Conservation (phyloP, 2,329 filamentous ascomycete genomes). For the Canariomyces notabilis region DNA sequence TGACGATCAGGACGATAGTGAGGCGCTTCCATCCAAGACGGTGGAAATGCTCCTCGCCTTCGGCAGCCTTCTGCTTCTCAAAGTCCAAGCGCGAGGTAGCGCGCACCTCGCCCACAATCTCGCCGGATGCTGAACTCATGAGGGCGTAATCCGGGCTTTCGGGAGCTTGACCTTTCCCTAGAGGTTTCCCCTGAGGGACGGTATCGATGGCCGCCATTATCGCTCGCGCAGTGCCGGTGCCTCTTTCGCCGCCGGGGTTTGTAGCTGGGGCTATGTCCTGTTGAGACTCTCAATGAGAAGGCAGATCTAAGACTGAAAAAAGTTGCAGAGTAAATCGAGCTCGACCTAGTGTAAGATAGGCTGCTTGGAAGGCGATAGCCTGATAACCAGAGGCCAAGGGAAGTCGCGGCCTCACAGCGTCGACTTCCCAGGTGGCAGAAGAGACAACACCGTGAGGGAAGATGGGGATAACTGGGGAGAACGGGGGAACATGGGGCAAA, state of each 20-base stretch:
- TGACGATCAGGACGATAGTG: slow-evolving; percentile 51
- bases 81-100: slow-evolving; percentile 29
- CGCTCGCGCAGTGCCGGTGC: not conserved
- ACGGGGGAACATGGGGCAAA: not conserved
- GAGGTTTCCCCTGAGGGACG: not conserved
- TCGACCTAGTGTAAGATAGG: slow-evolving; percentile 7
- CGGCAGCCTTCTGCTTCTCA: slow-evolving; percentile 42
- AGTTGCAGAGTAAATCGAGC: too few relatives aligned
- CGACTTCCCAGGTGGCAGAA: slow-evolving; percentile 6
- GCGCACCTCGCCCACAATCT: slow-evolving; percentile 22
- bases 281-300: slow-evolving; percentile 7
- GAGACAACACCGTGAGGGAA: not conserved
- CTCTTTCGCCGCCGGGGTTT: slow-evolving; percentile 2
- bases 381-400: not conserved
- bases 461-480: not conserved
- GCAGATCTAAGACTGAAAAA: too few relatives aligned
- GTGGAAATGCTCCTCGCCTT: slow-evolving; percentile 46
- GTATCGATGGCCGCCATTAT: slow-evolving; percentile 13
- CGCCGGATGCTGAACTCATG: slow-evolving; percentile 9
- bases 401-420: slow-evolving; percentile 13
- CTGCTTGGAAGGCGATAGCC: not conserved
- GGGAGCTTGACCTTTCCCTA: slow-evolving; percentile 9
- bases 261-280: slow-evolving; percentile 7
- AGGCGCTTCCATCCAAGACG: slow-evolving; percentile 54
- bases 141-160: not conserved